Evolutionary conservation across 1,139 yeast genomes (phyloP).

Genomic region (Waltiozyma solani): DNA sequence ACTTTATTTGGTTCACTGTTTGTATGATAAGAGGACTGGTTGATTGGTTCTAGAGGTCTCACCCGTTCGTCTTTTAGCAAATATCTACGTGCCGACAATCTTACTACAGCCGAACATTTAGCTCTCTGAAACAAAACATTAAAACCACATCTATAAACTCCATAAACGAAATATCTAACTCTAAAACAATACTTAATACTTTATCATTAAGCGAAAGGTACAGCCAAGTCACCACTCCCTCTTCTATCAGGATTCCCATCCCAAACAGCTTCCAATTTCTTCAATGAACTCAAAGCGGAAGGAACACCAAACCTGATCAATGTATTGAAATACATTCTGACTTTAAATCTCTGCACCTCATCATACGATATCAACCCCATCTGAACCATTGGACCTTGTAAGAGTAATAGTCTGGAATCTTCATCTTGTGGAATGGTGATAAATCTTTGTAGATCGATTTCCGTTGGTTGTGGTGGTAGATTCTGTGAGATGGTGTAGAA

Average conservation of each 20-base stretch:
- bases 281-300: not conserved
- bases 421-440: conserved; percentile 4
- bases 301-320: not conserved
- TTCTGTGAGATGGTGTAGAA: conserved; percentile 17
- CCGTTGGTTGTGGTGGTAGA: not conserved
- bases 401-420: conserved; percentile 27
- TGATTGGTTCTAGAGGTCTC: too few relatives aligned
- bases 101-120: too few relatives aligned
- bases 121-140: too few relatives aligned
- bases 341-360: not conserved
- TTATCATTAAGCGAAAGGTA: not conserved
- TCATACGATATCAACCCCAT: not conserved
- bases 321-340: not conserved
- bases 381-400: conserved; percentile 26
- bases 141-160: too few relatives aligned
- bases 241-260: not conserved
- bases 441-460: not conserved
- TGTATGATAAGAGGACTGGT: too few relatives aligned
- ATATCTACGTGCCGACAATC: too few relatives aligned
- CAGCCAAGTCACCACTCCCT: not conserved
- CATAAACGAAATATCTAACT: too few relatives aligned
- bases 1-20: too few relatives aligned
- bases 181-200: too few relatives aligned
- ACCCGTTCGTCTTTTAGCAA: too few relatives aligned
- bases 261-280: not conserved